These are phyloP conservation scores for Eustoma russellianum DNA, from an alignment of 257 asterid genomes.

Conservation along the genomic window DNA sequence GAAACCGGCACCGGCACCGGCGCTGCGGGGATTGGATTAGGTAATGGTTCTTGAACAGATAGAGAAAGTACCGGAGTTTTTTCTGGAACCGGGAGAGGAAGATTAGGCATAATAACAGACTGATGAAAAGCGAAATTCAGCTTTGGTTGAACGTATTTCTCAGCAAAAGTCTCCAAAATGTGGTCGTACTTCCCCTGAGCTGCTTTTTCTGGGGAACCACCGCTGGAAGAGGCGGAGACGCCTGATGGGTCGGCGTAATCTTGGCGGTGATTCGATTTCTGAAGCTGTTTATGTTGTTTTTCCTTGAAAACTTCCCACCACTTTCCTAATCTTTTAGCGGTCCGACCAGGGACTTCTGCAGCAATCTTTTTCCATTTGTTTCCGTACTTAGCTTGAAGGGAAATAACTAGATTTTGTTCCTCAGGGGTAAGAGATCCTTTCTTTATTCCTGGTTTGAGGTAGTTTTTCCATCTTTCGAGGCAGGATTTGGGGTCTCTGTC, in stretches of 20 bases:
- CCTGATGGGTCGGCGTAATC: conserved; percentile 17
- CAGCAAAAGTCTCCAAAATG: conserved; percentile 66
- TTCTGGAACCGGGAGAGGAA: conserved; percentile 23
- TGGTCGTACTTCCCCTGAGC: conserved; percentile 71
- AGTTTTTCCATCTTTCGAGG: conserved; percentile 71
- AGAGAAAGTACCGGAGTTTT: conserved; percentile 37
- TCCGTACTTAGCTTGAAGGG: conserved; percentile 63
- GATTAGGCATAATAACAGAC: conserved; percentile 18
- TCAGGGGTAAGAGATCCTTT: conserved; percentile 63
- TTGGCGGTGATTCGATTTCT: conserved; percentile 22
- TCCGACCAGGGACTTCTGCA: conserved; percentile 74
- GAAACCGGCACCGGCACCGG: conserved; percentile 13
- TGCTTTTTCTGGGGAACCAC: conserved; percentile 42
- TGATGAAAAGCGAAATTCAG: conserved; percentile 25
- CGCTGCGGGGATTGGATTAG: not conserved
- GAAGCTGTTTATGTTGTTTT: conserved; percentile 60
- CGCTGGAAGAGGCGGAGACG: conserved; percentile 16
- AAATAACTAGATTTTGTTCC: conserved; percentile 61
- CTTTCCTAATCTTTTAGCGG: conserved; percentile 79
- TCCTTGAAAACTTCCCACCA: conserved; percentile 96
- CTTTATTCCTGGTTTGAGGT: conserved; percentile 68
- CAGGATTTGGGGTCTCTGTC: conserved; percentile 81
- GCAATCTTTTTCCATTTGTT: conserved; percentile 81
- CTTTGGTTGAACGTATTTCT: conserved; percentile 69
- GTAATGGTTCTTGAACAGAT: conserved; percentile 15